Evolutionary conservation across 768 basidiomycete genomes (phyloP).

Genomic region (Leccinum subtestaceum): DNA sequence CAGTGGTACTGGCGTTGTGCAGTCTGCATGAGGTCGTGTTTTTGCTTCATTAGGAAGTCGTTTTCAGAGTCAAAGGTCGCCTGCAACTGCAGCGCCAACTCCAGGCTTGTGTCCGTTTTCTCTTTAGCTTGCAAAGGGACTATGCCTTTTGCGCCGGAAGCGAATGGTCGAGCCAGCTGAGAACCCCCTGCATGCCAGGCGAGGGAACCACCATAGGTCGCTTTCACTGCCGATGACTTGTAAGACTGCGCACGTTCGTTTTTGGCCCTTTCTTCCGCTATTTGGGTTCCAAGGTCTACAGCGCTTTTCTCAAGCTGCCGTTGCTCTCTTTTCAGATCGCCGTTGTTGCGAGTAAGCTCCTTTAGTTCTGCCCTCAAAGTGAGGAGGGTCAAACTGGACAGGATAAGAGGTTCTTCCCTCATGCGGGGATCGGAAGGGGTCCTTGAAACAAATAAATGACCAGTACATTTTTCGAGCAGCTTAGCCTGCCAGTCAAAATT

Average conservation of each 20-base stretch:
- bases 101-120: neutral
- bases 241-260: neutral
- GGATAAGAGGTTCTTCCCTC: conserved; percentile 37
- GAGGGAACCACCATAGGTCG: neutral
- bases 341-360: conserved; percentile 35
- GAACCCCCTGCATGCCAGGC: neutral
- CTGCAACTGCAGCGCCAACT: conserved; percentile 35
- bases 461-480: conserved; percentile 51
- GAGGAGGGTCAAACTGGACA: conserved; percentile 50
- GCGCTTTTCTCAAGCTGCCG: conserved; percentile 29
- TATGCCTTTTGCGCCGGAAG: neutral
- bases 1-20: conserved; percentile 47
- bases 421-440: conserved; percentile 12
- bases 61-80: conserved; percentile 43
- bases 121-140: neutral
- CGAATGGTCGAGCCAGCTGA: neutral
- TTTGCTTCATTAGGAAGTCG: conserved; percentile 32
- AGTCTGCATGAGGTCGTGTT: conserved; percentile 24
- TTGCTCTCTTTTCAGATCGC: conserved; percentile 17
- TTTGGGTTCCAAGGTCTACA: conserved; percentile 8
- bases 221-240: neutral
- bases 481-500: conserved; percentile 53
- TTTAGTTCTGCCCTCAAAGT: conserved; percentile 39
- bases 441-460: conserved; percentile 48
- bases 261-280: conserved; percentile 14